Base-by-base conservation (phyloP, 148 eudicot genomes). In the Chenopodium suecicum region DNA sequence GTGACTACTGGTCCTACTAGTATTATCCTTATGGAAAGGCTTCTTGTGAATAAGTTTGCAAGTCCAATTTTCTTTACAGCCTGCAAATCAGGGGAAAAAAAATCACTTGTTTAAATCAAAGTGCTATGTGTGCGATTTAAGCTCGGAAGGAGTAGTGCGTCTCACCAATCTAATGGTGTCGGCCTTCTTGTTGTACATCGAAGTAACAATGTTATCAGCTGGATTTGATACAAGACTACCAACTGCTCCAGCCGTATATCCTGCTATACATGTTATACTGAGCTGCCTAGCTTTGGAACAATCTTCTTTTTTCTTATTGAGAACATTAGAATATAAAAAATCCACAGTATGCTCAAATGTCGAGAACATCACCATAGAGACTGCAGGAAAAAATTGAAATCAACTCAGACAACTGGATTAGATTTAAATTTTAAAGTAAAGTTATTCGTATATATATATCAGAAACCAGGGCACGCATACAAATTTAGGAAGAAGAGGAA, bases 211-310 rank as follows among this genome's bases (percentile, higher is more conserved):
- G 81, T 91, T 91, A 82, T 90, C 94, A 75, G 92, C 94, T 73
- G 92, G 94, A 84, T 91, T 91, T 29, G 92, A 91, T 22, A 90
- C 91, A 70, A 91, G 41, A 78, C 90, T 87, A 67, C 91, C 91
- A 70, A 90, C 81, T 54, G 91, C 87, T 67, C 94, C 94, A 17
- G 91, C 94, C 7, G 87, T 84, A 73, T 90, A 90, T 71, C 94
- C 92, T 27, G 90, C 89, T 74, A 90, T 82, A 76, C 92, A 87
- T 76, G 89, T 90, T 68, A 90, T 85, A 56, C 85, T 83, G 37
- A 91, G 92, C 79, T 91, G 92, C 80, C 77, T 73, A n/a, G 68
- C n/a, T 80, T 86, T 90, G 73, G 89, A 88, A 85, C 92, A 91
- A 75, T 91, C 88, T 79, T 89, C 89, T 63, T 86, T 89, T 20